These are phyloP conservation scores for Nemania sp. DNA, from an alignment of 2,329 filamentous ascomycete species.

Conservation along the genomic window DNA sequence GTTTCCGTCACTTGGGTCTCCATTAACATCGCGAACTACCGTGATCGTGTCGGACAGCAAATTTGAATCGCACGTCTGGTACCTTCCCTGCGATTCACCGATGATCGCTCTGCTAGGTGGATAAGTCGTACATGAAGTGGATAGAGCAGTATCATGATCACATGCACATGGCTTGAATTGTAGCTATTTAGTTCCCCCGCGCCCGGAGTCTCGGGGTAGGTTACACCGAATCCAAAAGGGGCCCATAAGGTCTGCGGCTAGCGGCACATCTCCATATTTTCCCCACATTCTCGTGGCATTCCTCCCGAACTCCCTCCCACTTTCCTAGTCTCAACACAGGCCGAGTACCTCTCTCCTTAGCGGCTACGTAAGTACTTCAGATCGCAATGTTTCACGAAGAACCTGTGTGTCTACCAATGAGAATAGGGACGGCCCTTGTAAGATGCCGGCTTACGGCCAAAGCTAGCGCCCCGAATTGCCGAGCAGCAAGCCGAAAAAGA, in stretches of 20 bases:
- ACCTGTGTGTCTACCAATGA: neutral
- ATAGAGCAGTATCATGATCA: conserved; percentile 12
- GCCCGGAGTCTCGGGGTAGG: conserved; percentile 13
- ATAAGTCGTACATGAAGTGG: no score
- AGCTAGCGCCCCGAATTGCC: neutral
- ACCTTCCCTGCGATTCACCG: no score
- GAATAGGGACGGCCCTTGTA: neutral
- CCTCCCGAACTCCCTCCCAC: no score
- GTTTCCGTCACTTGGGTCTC: no score
- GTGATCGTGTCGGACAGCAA: no score
- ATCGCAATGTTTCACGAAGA: neutral
- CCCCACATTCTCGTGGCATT: conserved; percentile 10
- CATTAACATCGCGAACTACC: no score
- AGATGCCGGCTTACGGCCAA: neutral
- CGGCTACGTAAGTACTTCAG: neutral
- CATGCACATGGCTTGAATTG: conserved; percentile 1
- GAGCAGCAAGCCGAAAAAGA: neutral
- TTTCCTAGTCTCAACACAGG: no score
- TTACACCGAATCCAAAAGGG: conserved; percentile 11
- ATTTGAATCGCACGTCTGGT: no score
- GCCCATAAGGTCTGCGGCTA: neutral
- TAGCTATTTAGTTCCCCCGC: conserved; percentile 5
- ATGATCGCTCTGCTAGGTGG: no score
- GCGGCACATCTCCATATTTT: neutral
- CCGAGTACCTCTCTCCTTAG: neutral